Evolutionary conservation across 495 filamentous ascomycete genomes (phyloP).

Genomic region (Xylaria venustula): DNA sequence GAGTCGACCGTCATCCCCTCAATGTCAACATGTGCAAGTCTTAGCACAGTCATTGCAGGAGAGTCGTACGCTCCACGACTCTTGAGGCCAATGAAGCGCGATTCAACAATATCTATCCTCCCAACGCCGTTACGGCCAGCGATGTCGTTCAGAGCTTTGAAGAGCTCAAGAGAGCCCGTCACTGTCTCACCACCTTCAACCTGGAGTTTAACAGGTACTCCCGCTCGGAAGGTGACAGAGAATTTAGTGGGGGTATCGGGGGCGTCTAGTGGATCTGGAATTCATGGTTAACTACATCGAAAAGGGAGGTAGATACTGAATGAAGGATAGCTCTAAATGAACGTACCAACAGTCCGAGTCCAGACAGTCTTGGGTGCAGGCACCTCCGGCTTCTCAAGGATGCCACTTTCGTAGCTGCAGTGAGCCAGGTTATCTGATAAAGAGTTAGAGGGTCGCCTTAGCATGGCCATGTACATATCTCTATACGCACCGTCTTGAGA

Average conservation of each 20-base stretch:
- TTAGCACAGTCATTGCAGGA: conserved; percentile 60
- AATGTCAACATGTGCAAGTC: conserved; percentile 66
- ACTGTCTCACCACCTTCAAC: conserved; percentile 53
- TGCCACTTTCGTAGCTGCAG: conserved; percentile 77
- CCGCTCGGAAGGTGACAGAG: conserved; percentile 69
- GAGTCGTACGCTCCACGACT: conserved; percentile 78
- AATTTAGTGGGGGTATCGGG: conserved; percentile 71
- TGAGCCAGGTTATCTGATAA: conserved; percentile 68
- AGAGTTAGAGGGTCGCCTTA: background rate
- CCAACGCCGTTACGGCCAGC: conserved; percentile 67
- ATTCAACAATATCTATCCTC: conserved; percentile 79
- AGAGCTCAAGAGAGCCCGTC: conserved; percentile 69
- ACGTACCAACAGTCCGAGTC: conserved; percentile 57
- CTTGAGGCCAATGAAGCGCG: conserved; percentile 77
- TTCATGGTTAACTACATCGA: background rate
- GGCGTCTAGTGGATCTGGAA: conserved; percentile 59
- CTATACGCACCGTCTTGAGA: conserved; percentile 6
- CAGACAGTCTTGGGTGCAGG: conserved; percentile 69
- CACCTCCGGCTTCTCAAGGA: conserved; percentile 56
- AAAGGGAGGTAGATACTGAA: background rate
- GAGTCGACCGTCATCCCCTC: conserved; percentile 73
- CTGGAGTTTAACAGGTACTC: conserved; percentile 66
- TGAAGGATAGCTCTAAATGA: background rate
- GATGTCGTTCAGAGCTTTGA: conserved; percentile 67
- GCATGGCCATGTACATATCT: background rate